Percentiles rank a stretch among this genome's conserved stretches.
phyloP scores from a whole-genome alignment of 2,329 filamentous ascomycete genomes.

The Pseudogymnoascus sp. region DNA sequence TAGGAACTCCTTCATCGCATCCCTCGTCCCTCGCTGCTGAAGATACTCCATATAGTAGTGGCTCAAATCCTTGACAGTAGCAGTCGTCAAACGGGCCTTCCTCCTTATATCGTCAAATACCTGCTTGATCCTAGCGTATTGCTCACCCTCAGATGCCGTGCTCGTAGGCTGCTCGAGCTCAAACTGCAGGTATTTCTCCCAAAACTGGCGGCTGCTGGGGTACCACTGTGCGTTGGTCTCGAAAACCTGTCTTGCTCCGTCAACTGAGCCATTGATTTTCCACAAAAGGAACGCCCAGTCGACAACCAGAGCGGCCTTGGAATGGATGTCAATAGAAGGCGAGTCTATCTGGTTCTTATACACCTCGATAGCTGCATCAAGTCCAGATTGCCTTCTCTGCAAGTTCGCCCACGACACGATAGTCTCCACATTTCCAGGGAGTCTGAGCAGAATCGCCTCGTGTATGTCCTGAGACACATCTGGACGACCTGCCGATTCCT shows the following conservation, averaged over 20 bases:
- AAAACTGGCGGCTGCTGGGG: constrained; percentile 78
- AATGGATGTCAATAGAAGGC: constrained; percentile 62
- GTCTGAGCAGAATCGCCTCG: constrained; percentile 63
- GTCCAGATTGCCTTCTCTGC: constrained; percentile 71
- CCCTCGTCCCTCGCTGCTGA: constrained; percentile 71
- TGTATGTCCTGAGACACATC: constrained; percentile 81
- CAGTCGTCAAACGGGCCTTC: constrained; percentile 62
- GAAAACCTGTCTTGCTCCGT: constrained; percentile 79
- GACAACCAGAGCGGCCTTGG: constrained; percentile 79
- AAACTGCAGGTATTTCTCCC: constrained; percentile 81
- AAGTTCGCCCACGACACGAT: constrained; percentile 84
- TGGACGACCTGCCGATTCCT: constrained; percentile 72
- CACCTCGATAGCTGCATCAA: constrained; percentile 77
- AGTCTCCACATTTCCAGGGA: constrained; percentile 80
- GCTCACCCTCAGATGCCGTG: constrained; percentile 53
- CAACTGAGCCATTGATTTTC: constrained; percentile 74
- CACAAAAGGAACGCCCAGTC: constrained; percentile 84
- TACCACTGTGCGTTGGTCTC: constrained; percentile 77
- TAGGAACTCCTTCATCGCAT: constrained; percentile 81
- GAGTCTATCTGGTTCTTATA: constrained; percentile 76
- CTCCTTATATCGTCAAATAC: constrained; percentile 69
- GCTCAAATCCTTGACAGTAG: constrained; percentile 66
- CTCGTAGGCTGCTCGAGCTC: constrained; percentile 76
- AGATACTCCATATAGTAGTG: constrained; percentile 77
- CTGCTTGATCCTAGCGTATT: constrained; percentile 69